Percentiles rank a stretch among this genome's conserved stretches.
Conservation (phyloP, 257 asterid genomes). For the Solanum dulcamara region DNA sequence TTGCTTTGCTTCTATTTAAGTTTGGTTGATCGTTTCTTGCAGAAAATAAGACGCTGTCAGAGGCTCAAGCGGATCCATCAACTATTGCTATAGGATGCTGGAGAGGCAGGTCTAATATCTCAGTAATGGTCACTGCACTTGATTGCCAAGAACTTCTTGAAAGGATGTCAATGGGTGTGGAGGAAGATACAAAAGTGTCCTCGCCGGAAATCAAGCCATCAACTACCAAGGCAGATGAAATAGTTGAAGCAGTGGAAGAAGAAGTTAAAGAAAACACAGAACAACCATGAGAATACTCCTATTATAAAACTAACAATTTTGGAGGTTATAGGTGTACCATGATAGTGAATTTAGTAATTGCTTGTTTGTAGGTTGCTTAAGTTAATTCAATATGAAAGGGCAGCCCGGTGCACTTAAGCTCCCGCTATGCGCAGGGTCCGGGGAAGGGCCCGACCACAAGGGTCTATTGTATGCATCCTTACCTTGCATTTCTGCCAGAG, state of each 20-base stretch:
- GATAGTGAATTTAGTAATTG: neutral
- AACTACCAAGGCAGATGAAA: constrained; percentile 15
- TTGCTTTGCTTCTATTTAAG: neutral
- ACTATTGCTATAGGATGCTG: constrained; percentile 84
- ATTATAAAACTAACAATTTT: neutral
- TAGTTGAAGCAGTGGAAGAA: neutral
- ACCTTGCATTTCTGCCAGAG: too few relatives aligned
- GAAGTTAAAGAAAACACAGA: constrained; percentile 11
- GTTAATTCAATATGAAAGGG: neutral
- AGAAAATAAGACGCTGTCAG: constrained; percentile 32
- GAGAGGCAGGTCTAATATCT: constrained; percentile 64
- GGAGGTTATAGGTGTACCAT: neutral
- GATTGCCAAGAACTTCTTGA: constrained; percentile 81
- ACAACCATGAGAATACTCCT: neutral
- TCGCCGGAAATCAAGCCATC: constrained; percentile 2
- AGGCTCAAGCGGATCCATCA: constrained; percentile 31
- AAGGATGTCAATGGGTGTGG: constrained; percentile 38
- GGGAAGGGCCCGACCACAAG: too few relatives aligned
- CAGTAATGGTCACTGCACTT: constrained; percentile 71
- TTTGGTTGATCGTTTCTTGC: constrained; percentile 8
- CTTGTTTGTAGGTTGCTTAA: neutral
- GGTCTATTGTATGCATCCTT: too few relatives aligned
- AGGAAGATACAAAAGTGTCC: constrained; percentile 2
- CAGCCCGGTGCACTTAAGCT: too few relatives aligned
- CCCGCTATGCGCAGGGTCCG: too few relatives aligned